These are phyloP conservation scores for Emmonsiellopsis sp. DNA, from an alignment of 2,329 filamentous ascomycete species.

Conservation along the genomic window DNA sequence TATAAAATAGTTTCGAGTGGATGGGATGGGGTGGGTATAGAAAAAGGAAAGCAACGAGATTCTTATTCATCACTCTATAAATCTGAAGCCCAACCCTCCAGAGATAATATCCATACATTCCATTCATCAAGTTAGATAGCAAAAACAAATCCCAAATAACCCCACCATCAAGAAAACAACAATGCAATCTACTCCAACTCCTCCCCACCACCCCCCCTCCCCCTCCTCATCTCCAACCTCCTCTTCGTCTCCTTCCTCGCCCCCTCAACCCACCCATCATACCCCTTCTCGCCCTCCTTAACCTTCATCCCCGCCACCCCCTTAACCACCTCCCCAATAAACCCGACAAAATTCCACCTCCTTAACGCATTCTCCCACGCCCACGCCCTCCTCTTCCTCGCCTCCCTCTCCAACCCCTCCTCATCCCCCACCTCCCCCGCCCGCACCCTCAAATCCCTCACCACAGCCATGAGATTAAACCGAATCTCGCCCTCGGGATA, in stretches of 20 bases:
- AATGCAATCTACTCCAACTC: background rate
- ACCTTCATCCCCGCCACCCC: constrained; percentile 71
- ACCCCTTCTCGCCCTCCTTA: constrained; percentile 52
- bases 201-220: constrained; percentile 4
- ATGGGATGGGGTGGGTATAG: too few relatives aligned
- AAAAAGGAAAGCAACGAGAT: too few relatives aligned
- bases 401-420: constrained; percentile 68
- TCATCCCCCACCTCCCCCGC: constrained; percentile 74
- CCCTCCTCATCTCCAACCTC: constrained; percentile 26
- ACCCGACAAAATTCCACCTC: constrained; percentile 91
- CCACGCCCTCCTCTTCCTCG: constrained; percentile 78
- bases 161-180: background rate
- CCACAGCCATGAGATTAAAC: constrained; percentile 93
- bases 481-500: constrained; percentile 84
- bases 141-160: too few relatives aligned
- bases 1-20: too few relatives aligned
- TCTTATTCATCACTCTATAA: background rate
- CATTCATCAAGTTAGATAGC: too few relatives aligned
- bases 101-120: too few relatives aligned
- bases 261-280: constrained; percentile 75
- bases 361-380: constrained; percentile 89
- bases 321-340: constrained; percentile 83
- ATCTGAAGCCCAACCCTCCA: background rate
- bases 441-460: constrained; percentile 66
- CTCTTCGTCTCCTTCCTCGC: constrained; percentile 35